These are phyloP conservation scores for Chenopodium berlandieri DNA, from an alignment of 148 eudicot genomes.

Conservation along the genomic window DNA sequence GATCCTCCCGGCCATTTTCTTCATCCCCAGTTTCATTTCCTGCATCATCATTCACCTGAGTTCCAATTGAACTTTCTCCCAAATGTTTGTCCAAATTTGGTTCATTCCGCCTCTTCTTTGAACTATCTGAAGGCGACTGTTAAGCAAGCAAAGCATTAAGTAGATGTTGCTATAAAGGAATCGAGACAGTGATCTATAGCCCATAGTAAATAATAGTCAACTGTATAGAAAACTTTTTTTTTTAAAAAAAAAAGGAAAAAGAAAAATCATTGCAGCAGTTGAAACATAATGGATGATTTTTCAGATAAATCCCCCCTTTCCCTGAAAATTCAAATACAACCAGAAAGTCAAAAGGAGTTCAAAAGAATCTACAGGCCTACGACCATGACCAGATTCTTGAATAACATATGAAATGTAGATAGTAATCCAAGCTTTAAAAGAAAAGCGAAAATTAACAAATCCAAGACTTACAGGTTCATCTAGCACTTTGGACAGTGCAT, in stretches of 20 bases:
- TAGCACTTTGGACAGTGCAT: constrained; percentile 21
- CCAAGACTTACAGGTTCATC: constrained; percentile 31
- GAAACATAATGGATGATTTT: no score
- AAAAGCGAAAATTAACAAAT: neutral
- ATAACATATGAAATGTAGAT: no score
- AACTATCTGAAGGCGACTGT: constrained; percentile 19
- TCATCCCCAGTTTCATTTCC: constrained; percentile 17
- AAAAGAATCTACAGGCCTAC: no score
- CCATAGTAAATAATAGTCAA: no score
- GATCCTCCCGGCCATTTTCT: constrained; percentile 22
- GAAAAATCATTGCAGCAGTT: no score
- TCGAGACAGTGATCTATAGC: neutral
- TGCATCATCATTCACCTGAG: constrained; percentile 1
- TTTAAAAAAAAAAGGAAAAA: no score
- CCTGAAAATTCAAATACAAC: no score
- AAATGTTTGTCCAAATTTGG: constrained; percentile 2
- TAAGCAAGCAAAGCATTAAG: constrained; percentile 7
- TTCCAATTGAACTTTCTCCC: neutral
- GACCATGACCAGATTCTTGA: no score
- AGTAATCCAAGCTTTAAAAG: no score
- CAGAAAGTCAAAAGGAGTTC: no score
- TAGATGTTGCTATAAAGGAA: neutral
- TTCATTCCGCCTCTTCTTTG: constrained; percentile 24
- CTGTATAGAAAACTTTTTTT: no score
- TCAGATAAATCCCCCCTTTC: no score